Evolutionary conservation across 495 filamentous ascomycete species (phyloP).

Genomic region (Pyrenula massariospora): DNA sequence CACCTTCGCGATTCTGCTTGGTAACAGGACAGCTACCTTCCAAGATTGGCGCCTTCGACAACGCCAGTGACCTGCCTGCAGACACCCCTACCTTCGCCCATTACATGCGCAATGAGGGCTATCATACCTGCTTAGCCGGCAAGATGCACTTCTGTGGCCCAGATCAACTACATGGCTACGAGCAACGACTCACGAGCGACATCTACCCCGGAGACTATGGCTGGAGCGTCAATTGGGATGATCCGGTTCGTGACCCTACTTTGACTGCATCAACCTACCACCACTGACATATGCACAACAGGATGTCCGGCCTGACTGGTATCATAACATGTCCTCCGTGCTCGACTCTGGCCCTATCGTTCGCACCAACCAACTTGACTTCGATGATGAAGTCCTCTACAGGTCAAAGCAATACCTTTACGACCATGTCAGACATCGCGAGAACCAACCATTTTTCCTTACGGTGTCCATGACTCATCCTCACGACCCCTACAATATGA

Average conservation of each 20-base stretch:
- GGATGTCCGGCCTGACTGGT: slow-evolving; percentile 65
- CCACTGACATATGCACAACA: no score
- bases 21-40: slow-evolving; percentile 78
- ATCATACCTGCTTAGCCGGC: slow-evolving; percentile 78
- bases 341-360: slow-evolving; percentile 73
- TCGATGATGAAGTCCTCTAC: slow-evolving; percentile 87
- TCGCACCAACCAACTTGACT: slow-evolving; percentile 86
- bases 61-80: slow-evolving; percentile 61
- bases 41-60: slow-evolving; percentile 80
- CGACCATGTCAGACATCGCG: slow-evolving; percentile 63
- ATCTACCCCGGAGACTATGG: slow-evolving; percentile 88
- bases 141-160: slow-evolving; percentile 93
- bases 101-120: slow-evolving; percentile 71
- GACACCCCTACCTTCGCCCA: slow-evolving; percentile 81
- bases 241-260: slow-evolving; percentile 39
- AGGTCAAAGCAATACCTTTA: slow-evolving; percentile 72
- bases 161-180: slow-evolving; percentile 84
- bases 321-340: slow-evolving; percentile 84
- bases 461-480: slow-evolving; percentile 87
- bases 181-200: slow-evolving; percentile 77
- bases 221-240: slow-evolving; percentile 85
- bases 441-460: slow-evolving; percentile 66
- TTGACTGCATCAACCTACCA: background rate
- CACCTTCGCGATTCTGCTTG: slow-evolving; percentile 79
- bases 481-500: slow-evolving; percentile 85